Base-by-base conservation (phyloP, 202 grass and related monocot genomes). In the Zizania palustris region DNA sequence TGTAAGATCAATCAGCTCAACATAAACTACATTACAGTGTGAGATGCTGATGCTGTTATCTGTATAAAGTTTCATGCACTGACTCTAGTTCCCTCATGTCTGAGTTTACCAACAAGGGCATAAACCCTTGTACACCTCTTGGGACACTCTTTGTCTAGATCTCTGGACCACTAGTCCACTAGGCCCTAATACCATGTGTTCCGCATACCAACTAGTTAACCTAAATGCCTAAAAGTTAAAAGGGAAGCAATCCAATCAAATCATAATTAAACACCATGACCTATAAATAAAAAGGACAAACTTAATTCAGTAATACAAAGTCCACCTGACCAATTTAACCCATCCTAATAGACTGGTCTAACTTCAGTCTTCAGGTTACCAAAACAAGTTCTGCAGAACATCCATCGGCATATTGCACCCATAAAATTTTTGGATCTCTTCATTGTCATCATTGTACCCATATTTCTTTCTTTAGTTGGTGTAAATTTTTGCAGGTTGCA, bases 361-460 rank as follows among this genome's bases (percentile, higher is more conserved):
- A 62, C 54, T 70, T 69, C 11, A 84, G 46, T 53, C 54, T 70
- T 69, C 11, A 84, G 46, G 45, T 43, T 71, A 8, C 45, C 0
- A 39, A 53, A 63, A 45, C 48, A 7, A 70, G 56, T 63, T 49
- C 36, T 45, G 60, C 14, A 12, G 8, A 54, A 64, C 16, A 77
- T 46, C 48, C 49, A 45, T 19, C 1, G 51, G 51, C 19, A 28
- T 55, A 55, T 2, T 56, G 33, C n/a, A 65, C 15, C 45, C 60
- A 28, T 36, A 78, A 42, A 36, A 81, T 35, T 21, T 65, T 73
- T 0, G 0, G 12, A 1, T 45, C 49, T 62, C 41, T 56, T 44
- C 45, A 1, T 7, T 33, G 10, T 14, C 3, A 41, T 34, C 18
- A 16, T 45, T 58, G 63, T 2, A 12, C 5, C 9, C 1, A 41